Conservation (phyloP, 2,329 filamentous ascomycete species). For the Cordyceps militaris region DNA sequence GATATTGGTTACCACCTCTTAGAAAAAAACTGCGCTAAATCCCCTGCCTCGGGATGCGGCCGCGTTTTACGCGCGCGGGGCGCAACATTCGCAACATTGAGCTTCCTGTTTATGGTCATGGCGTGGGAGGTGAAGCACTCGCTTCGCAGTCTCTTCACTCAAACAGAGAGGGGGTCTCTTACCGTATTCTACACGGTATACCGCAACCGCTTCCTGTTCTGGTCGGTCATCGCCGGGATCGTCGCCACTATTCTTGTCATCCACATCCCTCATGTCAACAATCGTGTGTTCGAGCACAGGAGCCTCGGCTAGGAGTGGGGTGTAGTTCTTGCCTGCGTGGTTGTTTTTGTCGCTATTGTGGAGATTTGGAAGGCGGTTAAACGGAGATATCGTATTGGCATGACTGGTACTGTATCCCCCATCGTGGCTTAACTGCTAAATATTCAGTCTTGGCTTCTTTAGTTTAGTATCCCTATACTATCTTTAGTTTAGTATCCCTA, state of each 20-base stretch:
- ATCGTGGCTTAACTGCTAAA: too few species aligned
- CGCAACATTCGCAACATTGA: conserved; percentile 62
- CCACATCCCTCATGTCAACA: conserved; percentile 62
- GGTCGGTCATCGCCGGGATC: conserved; percentile 54
- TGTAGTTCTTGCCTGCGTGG: conserved; percentile 52
- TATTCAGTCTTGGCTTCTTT: too few species aligned
- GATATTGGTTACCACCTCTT: conserved; percentile 50
- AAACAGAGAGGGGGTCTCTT: conserved; percentile 40
- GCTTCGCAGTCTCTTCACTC: conserved; percentile 53
- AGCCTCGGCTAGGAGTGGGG: conserved; percentile 68
- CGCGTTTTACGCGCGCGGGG: conserved; percentile 58
- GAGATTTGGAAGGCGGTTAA: conserved; percentile 66
- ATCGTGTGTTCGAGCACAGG: conserved; percentile 60
- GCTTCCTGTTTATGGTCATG: conserved; percentile 60
- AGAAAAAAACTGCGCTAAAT: too few species aligned
- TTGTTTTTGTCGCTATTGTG: conserved; percentile 55
- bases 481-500: conserved; percentile 14
- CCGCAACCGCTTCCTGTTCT: conserved; percentile 62
- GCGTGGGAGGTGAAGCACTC: conserved; percentile 71
- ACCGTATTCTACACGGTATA: conserved; percentile 55
- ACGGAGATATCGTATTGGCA: conserved; percentile 36
- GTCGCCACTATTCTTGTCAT: conserved; percentile 54
- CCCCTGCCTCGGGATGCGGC: conserved; percentile 43
- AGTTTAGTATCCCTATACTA: too few species aligned
- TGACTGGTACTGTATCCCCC: conserved; percentile 14